Percentiles rank a stretch among this genome's conserved stretches.
phyloP scores from a whole-genome alignment of 2,329 filamentous ascomycete genomes.

The Verruconis gallopava region DNA sequence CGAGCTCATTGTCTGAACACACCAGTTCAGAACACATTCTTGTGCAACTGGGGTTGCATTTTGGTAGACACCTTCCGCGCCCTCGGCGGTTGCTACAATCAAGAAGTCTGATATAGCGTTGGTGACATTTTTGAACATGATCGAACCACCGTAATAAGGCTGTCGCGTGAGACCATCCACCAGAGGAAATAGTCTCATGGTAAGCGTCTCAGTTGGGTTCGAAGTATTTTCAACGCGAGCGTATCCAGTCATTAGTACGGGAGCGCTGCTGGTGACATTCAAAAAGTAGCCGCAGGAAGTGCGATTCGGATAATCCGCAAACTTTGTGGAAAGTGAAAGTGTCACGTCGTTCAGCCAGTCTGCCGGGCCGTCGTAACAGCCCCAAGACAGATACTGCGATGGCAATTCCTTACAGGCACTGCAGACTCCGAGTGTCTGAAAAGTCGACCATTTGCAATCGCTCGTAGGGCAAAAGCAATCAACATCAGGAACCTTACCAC shows the following conservation, averaged over 20 bases:
- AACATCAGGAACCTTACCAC: background rate
- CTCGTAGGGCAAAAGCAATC: conserved; percentile 5
- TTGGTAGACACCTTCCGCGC: background rate
- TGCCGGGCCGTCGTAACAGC: background rate
- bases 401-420: conserved; percentile 5
- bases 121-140: background rate
- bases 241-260: background rate
- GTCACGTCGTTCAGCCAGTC: background rate
- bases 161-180: background rate
- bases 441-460: conserved; percentile 5
- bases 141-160: background rate
- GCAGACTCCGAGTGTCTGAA: conserved; percentile 8
- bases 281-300: conserved; percentile 8
- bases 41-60: conserved; percentile 7
- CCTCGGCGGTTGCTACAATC: conserved; percentile 3
- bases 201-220: background rate
- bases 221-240: background rate
- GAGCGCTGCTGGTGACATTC: background rate
- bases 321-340: background rate
- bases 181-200: conserved; percentile 4
- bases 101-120: conserved; percentile 8
- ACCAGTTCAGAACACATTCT: conserved; percentile 7
- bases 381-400: background rate
- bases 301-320: background rate
- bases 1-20: conserved; percentile 1